Evolutionary conservation across 495 filamentous ascomycete genomes (phyloP).

Genomic region (Copromyces sp.): DNA sequence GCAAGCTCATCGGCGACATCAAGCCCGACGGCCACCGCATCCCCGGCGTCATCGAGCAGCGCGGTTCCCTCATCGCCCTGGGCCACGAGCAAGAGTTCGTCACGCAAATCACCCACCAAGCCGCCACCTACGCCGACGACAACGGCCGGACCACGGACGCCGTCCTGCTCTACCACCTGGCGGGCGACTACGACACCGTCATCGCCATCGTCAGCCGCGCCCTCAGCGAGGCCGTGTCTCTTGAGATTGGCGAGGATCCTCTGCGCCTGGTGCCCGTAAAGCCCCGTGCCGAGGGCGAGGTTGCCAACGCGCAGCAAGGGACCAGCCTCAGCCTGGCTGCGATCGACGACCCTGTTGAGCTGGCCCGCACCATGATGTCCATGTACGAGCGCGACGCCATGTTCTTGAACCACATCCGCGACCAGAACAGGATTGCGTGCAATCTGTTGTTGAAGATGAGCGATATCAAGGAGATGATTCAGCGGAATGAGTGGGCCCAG

Average conservation of each 20-base stretch:
- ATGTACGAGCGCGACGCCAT: slow-evolving; percentile 70
- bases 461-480: slow-evolving; percentile 61
- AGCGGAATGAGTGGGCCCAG: slow-evolving; percentile 59
- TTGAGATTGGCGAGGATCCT: slow-evolving; percentile 68
- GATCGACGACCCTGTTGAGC: slow-evolving; percentile 71
- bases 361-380: slow-evolving; percentile 68
- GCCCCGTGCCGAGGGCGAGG: slow-evolving; percentile 39
- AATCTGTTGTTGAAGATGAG: slow-evolving; percentile 66
- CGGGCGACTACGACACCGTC: slow-evolving; percentile 87
- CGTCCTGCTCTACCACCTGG: slow-evolving; percentile 86
- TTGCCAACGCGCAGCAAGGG: slow-evolving; percentile 23
- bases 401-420: slow-evolving; percentile 58
- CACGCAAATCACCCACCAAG: slow-evolving; percentile 75
- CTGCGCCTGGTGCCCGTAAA: slow-evolving; percentile 70
- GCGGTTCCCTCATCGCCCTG: slow-evolving; percentile 73
- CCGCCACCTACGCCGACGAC: slow-evolving; percentile 84
- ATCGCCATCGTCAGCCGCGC: slow-evolving; percentile 79
- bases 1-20: slow-evolving; percentile 86
- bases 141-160: slow-evolving; percentile 87
- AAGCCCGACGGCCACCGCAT: slow-evolving; percentile 69
- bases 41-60: slow-evolving; percentile 78
- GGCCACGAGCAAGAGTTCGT: slow-evolving; percentile 73
- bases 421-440: slow-evolving; percentile 58
- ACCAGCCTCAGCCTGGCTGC: slow-evolving; percentile 72
- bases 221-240: slow-evolving; percentile 75